Evolutionary conservation across 805 yeast genomes (phyloP).

Genomic region (Pichia occidentalis): DNA sequence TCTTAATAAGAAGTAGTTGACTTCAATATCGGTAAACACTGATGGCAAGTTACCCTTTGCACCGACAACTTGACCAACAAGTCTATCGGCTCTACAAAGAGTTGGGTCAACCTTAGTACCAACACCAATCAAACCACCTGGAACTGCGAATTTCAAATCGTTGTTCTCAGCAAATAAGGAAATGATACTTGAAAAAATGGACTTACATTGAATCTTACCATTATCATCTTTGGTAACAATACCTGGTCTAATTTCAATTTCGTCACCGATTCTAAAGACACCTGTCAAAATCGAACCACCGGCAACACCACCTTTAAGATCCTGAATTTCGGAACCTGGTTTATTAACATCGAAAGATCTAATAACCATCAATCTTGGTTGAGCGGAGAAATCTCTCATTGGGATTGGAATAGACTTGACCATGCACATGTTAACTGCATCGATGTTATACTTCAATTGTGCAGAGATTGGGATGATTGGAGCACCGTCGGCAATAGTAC

Average conservation of each 20-base stretch:
- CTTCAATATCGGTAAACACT: constrained; percentile 94
- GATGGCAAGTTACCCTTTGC: constrained; percentile 94
- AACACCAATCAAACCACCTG: constrained; percentile 99
- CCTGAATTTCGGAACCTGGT: constrained; percentile 97
- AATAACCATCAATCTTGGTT: constrained; percentile 93
- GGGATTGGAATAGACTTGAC: constrained; percentile 96
- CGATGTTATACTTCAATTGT: constrained; percentile 96
- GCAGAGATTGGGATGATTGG: constrained; percentile 99
- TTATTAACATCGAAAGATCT: constrained; percentile 98
- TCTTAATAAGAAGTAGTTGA: constrained; percentile 92
- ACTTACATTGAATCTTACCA: constrained; percentile 87
- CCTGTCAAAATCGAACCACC: constrained; percentile 98
- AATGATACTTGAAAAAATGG: constrained; percentile 89
- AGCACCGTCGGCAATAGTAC: constrained; percentile 98
- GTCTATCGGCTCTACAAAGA: constrained; percentile 96
- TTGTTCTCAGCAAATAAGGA: constrained; percentile 96
- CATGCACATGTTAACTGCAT: constrained; percentile 95
- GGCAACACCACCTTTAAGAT: constrained; percentile 98
- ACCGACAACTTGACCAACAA: constrained; percentile 98
- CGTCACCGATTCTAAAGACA: constrained; percentile 95
- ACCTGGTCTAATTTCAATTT: constrained; percentile 98
- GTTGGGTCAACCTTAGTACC: constrained; percentile 99
- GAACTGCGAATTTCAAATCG: constrained; percentile 96
- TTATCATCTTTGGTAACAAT: constrained; percentile 91
- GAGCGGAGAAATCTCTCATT: constrained; percentile 85